Conservation (phyloP, 2,329 filamentous ascomycete genomes). For the Metarhizium sp. region DNA sequence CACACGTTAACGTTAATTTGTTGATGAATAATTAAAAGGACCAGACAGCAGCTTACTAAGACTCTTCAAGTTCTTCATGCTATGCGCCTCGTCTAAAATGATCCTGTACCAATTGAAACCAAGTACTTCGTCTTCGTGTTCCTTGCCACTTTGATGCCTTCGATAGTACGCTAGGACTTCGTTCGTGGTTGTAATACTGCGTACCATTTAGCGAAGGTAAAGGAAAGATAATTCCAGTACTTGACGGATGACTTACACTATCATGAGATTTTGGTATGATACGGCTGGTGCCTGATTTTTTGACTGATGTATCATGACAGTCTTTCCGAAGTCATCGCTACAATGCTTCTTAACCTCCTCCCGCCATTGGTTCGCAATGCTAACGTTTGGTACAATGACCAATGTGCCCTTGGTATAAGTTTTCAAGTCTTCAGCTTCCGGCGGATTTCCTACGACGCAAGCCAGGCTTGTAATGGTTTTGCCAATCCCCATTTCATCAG, state of each 20-base stretch:
- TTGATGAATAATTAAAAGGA: neutral
- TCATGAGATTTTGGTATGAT: neutral
- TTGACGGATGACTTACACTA: neutral
- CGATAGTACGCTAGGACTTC: neutral
- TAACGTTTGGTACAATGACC: constrained; percentile 19
- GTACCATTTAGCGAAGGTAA: neutral
- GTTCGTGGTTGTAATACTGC: neutral
- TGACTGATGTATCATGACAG: constrained; percentile 7
- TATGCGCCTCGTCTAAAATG: constrained; percentile 48
- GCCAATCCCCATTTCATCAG: constrained; percentile 55
- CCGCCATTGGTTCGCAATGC: constrained; percentile 18
- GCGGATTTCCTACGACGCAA: constrained; percentile 54
- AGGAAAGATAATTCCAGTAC: neutral
- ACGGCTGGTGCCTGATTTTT: neutral
- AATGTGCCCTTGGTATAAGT: constrained; percentile 27
- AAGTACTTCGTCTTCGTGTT: neutral
- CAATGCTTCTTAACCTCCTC: constrained; percentile 18
- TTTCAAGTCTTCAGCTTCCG: constrained; percentile 23
- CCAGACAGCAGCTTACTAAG: constrained; percentile 17
- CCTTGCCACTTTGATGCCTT: neutral
- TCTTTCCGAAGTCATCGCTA: neutral
- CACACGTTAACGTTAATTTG: neutral
- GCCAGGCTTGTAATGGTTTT: constrained; percentile 70
- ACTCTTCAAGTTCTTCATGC: constrained; percentile 38
- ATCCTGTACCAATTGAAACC: constrained; percentile 35